Base-by-base conservation (phyloP, 495 filamentous ascomycete genomes). In the Aspergillus hancockii region DNA sequence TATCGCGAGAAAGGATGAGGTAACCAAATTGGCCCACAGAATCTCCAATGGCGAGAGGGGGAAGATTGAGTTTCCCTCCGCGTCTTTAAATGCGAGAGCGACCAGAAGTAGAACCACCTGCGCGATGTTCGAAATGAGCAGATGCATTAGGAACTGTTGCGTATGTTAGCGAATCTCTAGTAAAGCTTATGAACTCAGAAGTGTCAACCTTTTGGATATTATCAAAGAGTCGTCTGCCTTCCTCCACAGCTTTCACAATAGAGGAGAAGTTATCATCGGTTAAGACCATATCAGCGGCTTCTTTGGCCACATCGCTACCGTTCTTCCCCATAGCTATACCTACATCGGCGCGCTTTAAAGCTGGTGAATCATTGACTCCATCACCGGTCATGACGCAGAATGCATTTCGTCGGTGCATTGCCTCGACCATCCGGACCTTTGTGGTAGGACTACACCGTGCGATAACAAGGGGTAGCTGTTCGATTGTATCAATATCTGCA, bases 281-380 rank as follows among this genome's bases (percentile, higher is more conserved):
- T 21, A 95, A 75, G 12, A 95, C 90, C 67, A 95, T 92, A 69
- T 93, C 91, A 4, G 91, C 86, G 2, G 91, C 91, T 34, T 89
- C 90, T 68, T 93, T 95, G 25, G 92, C 92, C n/a, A 96, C 92
- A 61, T 96, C 92, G 23, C 88, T 92, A 5, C 92, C 92, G 45
- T 85, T 78, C 46, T 87, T 83, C 14, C 90, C 90, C 90, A 93
- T 93, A 21, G 90, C 90, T 58, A 94, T 94, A 28, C 90, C 90
- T 8, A 93, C 89, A 63, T 94, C 90, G 4, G 91, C 88, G 22
- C 84, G 77, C 58, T 87, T 88, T 28, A 95, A 77, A 12, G 88
- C 89, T 0, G 91, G 91, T 0, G 90, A 89, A 61, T 95, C 90
- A 63, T 95, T 95, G 50, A 95, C 91, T 6, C 91, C 90, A 66